Base-by-base conservation (phyloP, 352 stramenopile species). In the Phytophthora niederhauseri region DNA sequence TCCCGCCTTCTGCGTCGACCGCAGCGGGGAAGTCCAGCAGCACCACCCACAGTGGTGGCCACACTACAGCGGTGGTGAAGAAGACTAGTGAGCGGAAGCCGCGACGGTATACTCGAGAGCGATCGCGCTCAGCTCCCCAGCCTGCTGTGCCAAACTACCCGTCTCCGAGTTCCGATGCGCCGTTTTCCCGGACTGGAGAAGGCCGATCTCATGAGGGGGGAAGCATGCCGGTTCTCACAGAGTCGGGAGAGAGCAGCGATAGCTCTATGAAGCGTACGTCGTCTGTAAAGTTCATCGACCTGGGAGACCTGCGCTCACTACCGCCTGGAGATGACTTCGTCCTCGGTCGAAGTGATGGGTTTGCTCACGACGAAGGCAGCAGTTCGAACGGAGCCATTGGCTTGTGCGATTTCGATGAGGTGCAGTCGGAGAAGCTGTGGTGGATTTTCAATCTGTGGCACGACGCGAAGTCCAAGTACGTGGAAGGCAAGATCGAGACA, bases 381-480 rank as follows among this genome's bases (percentile, higher is more conserved):
- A 87, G 77, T 36, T 83, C 77, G 1, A 86, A 81, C 34, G 76
- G 75, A 34, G 80, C 75, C 2, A 86, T 92, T 28, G 84, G 86
- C 14, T 61, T 90, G 17, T 93, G 87, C 61, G 87, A 93, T 67
- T 93, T 92, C 52, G 85, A 95, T 30, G 85, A 93, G 64, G 80
- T 88, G n/a, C 87, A 93, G 64, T 92, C 84, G 2, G 87, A 92
- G 66, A 84, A 81, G 38, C 64, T 95, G 17, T 93, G 87, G 84
- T 93, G 84, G 83, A 90, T 95, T 15, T 95, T 95, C 43, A 93
- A 93, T 36, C 31, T 80, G 30, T 95, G 85, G 85, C 73, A 70
- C 11, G 75, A 85, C 43, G 77, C 78, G 1, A 91, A 90, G 48
- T 63, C 70, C 11, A 92, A 90, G 66, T 95, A 92, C 65, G 77